Conservation (phyloP, 208 protist genomes). For the Leishmania arabica region DNA sequence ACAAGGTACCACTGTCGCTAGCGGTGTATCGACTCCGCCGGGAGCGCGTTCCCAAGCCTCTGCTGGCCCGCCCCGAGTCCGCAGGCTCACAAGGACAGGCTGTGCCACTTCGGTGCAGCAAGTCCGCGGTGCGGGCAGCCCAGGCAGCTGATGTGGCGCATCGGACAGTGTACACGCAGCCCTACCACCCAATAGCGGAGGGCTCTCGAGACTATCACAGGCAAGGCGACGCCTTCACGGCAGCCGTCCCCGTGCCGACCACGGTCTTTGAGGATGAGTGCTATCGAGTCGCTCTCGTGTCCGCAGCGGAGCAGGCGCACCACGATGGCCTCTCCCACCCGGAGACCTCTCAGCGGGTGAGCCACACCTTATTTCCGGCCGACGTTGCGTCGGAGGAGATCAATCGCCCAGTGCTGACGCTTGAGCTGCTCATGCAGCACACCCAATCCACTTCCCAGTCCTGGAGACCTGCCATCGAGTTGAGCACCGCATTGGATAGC, state of each 20-base stretch:
- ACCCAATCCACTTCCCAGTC: conserved; percentile 18
- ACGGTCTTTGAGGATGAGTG: conserved; percentile 34
- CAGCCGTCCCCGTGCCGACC: conserved; percentile 3
- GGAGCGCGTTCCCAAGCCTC: conserved; percentile 21
- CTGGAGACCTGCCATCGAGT: conserved; percentile 3
- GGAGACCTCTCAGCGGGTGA: not conserved
- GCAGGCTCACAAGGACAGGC: not conserved
- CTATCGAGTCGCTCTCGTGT: conserved; percentile 28
- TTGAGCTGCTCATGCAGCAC: conserved; percentile 34
- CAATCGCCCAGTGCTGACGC: conserved; percentile 22
- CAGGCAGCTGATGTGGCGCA: conserved; percentile 14
- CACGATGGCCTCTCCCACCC: not conserved
- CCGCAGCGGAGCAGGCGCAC: conserved; percentile 1
- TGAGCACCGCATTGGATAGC: not conserved
- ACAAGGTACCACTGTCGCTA: conserved; percentile 15
- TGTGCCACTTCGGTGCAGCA: not conserved
- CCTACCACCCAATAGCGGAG: conserved; percentile 10
- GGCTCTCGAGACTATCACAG: conserved; percentile 5
- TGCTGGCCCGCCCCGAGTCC: conserved; percentile 10
- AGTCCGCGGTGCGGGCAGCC: too few relatives aligned
- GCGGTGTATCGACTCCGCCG: conserved; percentile 21
- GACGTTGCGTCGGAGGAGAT: not conserved
- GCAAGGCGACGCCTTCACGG: conserved; percentile 8
- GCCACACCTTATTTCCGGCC: not conserved
- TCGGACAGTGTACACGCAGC: conserved; percentile 25